These are phyloP conservation scores for Tricholoma sp. DNA, from an alignment of 768 basidiomycete genomes.

Conservation along the genomic window DNA sequence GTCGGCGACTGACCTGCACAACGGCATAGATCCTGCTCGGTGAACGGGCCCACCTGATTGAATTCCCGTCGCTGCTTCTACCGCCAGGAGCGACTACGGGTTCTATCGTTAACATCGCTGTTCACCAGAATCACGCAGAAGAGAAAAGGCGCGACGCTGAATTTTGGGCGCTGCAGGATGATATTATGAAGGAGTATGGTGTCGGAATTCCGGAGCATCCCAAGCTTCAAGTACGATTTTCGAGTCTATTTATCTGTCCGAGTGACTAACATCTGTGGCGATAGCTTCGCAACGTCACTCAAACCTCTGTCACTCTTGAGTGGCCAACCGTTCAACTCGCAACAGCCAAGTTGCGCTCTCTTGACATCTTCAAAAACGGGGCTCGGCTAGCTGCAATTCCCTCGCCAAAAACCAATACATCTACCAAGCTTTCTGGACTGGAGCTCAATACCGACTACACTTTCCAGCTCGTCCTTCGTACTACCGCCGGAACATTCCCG, in stretches of 20 bases:
- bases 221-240: slow-evolving; percentile 55
- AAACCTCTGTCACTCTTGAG: slow-evolving; percentile 95
- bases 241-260: background rate
- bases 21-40: slow-evolving; percentile 76
- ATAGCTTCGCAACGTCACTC: slow-evolving; percentile 88
- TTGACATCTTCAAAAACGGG: slow-evolving; percentile 92
- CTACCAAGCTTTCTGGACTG: slow-evolving; percentile 81
- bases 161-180: slow-evolving; percentile 81
- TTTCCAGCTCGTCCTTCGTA: slow-evolving; percentile 92
- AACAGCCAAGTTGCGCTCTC: slow-evolving; percentile 76
- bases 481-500: slow-evolving; percentile 85
- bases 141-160: slow-evolving; percentile 78
- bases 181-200: slow-evolving; percentile 77
- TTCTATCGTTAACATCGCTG: slow-evolving; percentile 95
- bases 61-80: slow-evolving; percentile 93
- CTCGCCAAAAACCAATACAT: slow-evolving; percentile 76
- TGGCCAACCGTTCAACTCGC: slow-evolving; percentile 88
- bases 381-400: slow-evolving; percentile 85
- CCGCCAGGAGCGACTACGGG: slow-evolving; percentile 91
- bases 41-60: slow-evolving; percentile 92
- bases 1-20: slow-evolving; percentile 4
- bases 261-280: background rate
- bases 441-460: slow-evolving; percentile 82
- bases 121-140: slow-evolving; percentile 80
- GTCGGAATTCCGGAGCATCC: slow-evolving; percentile 63